phyloP scores from a whole-genome alignment of 2,329 filamentous ascomycete genomes.

The Ascosphaera acerosa region DNA sequence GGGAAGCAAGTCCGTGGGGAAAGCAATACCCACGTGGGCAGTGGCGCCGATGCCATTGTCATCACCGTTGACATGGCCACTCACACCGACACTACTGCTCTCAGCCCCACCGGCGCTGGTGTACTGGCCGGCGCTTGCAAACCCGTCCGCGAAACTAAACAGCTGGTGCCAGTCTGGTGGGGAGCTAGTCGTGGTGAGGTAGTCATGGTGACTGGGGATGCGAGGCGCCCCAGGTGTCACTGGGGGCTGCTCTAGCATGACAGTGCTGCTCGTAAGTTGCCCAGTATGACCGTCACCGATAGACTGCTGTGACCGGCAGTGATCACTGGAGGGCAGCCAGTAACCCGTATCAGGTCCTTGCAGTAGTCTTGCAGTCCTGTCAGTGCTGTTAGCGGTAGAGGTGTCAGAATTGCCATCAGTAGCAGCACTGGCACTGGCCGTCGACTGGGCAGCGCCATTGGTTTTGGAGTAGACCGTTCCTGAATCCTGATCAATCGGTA shows the following conservation, averaged over 20 bases:
- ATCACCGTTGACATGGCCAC: slow-evolving; percentile 19
- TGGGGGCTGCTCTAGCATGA: no score
- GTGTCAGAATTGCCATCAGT: slow-evolving; percentile 1
- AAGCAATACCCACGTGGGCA: slow-evolving; percentile 11
- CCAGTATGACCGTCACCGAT: no score
- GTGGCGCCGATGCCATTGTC: slow-evolving; percentile 16
- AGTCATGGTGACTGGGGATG: background rate
- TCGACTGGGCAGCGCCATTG: background rate
- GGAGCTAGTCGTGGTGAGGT: background rate
- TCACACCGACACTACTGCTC: slow-evolving; percentile 13
- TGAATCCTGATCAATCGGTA: slow-evolving; percentile 3
- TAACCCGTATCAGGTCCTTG: background rate
- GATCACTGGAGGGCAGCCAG: background rate
- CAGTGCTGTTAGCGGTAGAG: background rate
- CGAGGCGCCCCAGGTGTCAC: background rate
- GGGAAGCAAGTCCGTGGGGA: background rate
- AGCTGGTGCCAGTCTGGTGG: background rate
- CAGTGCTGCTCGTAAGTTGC: no score
- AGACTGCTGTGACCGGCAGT: background rate
- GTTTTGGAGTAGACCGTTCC: slow-evolving; percentile 2
- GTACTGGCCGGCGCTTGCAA: slow-evolving; percentile 1
- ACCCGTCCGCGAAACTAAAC: slow-evolving; percentile 3
- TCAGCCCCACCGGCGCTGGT: slow-evolving; percentile 10
- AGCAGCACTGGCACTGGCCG: background rate
- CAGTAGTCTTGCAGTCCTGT: no score